These are phyloP conservation scores for Cadophora sp. DNA, from an alignment of 2,329 filamentous ascomycete genomes.

Conservation along the genomic window DNA sequence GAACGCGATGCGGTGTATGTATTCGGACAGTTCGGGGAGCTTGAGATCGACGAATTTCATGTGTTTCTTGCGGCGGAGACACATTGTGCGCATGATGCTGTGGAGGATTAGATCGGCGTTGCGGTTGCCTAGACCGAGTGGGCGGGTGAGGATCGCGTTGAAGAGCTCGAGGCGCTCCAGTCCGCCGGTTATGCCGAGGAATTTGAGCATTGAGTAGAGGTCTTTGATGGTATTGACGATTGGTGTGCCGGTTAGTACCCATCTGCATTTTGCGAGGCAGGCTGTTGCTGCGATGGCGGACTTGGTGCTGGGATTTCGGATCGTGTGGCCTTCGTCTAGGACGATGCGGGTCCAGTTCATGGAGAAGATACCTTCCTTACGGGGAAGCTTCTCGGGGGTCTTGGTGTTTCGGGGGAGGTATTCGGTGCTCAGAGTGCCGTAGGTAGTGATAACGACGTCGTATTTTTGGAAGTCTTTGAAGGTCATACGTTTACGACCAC, in stretches of 20 bases:
- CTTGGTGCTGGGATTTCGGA: constrained; percentile 79
- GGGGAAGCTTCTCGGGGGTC: constrained; percentile 49
- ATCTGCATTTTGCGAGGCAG: constrained; percentile 74
- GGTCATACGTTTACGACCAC: constrained; percentile 60
- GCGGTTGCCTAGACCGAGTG: constrained; percentile 63
- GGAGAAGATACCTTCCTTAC: constrained; percentile 62
- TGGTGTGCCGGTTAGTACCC: constrained; percentile 82
- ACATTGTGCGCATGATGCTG: constrained; percentile 79
- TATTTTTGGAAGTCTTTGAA: constrained; percentile 65
- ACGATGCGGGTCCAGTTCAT: constrained; percentile 80
- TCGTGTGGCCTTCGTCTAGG: constrained; percentile 83
- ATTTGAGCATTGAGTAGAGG: constrained; percentile 79
- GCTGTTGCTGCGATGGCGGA: constrained; percentile 71
- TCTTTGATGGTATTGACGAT: constrained; percentile 86
- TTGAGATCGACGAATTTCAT: constrained; percentile 88
- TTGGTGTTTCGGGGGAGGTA: constrained; percentile 57
- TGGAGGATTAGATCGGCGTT: constrained; percentile 72
- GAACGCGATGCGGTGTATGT: constrained; percentile 77
- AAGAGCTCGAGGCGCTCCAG: constrained; percentile 77
- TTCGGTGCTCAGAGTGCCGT: constrained; percentile 76
- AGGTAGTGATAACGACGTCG: constrained; percentile 84
- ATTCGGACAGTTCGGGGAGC: constrained; percentile 79
- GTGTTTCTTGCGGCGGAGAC: constrained; percentile 82
- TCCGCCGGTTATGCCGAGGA: constrained; percentile 77
- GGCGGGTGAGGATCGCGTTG: constrained; percentile 73